phyloP scores from a whole-genome alignment of 164 flowering plant genomes.

The Sextonia rubra region DNA sequence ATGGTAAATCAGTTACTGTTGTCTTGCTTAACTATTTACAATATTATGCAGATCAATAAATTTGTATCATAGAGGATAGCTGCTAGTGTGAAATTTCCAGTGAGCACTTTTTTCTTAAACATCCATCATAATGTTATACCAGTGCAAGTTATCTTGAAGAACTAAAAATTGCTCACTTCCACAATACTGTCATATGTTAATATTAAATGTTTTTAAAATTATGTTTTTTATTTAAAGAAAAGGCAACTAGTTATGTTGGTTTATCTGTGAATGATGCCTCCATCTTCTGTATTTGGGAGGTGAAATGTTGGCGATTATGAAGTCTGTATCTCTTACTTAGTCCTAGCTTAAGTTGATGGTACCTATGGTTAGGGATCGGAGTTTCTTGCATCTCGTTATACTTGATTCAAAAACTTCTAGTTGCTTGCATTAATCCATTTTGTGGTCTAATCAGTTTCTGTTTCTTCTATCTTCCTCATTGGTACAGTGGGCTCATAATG shows the following conservation, averaged over 20 bases:
- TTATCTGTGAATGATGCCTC: not conserved
- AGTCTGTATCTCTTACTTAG: not conserved
- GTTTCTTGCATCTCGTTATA: not conserved
- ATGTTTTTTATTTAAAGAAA: not conserved
- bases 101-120: not conserved
- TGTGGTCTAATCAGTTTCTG: not conserved
- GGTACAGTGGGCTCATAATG: conserved; percentile 77
- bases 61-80: not conserved
- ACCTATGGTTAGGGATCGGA: not conserved
- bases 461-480: conserved; percentile 3
- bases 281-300: not conserved
- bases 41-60: not conserved
- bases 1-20: not conserved
- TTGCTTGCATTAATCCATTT: conserved; percentile 1
- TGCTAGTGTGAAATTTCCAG: not conserved
- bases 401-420: not conserved
- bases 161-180: not conserved
- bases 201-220: too few species aligned
- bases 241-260: not conserved
- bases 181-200: not conserved
- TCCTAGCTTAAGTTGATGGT: not conserved
- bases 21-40: not conserved
- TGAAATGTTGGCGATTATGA: not conserved
- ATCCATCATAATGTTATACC: not conserved
- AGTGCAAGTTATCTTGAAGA: not conserved